These are phyloP conservation scores for Arthrinium phaeospermum DNA, from an alignment of 2,329 filamentous ascomycete genomes.

Conservation along the genomic window DNA sequence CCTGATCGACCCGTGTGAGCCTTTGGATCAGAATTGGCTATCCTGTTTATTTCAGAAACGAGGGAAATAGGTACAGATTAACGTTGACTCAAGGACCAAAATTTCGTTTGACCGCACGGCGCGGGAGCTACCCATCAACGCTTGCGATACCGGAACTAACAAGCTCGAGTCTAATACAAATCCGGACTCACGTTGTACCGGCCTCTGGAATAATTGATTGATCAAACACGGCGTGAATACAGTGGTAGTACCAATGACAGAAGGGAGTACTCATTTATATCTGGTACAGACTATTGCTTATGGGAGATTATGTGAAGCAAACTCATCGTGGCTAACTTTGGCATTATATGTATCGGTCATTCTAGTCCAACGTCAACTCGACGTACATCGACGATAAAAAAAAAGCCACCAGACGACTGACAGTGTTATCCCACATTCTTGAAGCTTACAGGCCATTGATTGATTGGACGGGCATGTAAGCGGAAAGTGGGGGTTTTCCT, in stretches of 20 bases:
- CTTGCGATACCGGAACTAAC: slow-evolving; percentile 15
- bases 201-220: neutral
- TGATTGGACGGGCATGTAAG: neutral
- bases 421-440: slow-evolving; percentile 4
- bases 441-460: neutral
- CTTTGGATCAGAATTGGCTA: slow-evolving; percentile 34
- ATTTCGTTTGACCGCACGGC: slow-evolving; percentile 17
- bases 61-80: slow-evolving; percentile 26
- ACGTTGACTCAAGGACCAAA: slow-evolving; percentile 32
- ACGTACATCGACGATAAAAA: neutral
- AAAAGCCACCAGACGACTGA: neutral
- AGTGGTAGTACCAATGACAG: neutral
- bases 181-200: slow-evolving; percentile 12
- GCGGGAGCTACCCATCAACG: slow-evolving; percentile 8
- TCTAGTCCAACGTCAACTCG: neutral
- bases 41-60: neutral
- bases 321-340: neutral
- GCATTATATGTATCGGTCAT: neutral
- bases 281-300: neutral
- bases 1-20: slow-evolving; percentile 33
- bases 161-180: slow-evolving; percentile 17
- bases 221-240: neutral
- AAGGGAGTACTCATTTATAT: neutral
- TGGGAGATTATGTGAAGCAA: neutral
- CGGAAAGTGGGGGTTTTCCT: neutral